phyloP scores from a whole-genome alignment of 1,284 basidiomycete genomes.

The Schizophyllum commune region DNA sequence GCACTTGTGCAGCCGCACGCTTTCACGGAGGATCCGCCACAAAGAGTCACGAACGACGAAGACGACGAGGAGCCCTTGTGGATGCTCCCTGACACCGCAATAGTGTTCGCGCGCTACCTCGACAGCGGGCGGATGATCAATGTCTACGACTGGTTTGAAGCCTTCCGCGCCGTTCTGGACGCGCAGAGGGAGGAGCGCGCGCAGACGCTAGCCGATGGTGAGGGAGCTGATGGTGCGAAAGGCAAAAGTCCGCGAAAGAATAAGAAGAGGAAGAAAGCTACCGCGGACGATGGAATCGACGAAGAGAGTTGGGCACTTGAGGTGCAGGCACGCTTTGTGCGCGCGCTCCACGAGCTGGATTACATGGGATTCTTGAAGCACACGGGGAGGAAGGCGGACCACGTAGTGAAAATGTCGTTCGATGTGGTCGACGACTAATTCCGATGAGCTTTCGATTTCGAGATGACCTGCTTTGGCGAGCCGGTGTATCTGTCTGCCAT shows the following conservation, averaged over 20 bases:
- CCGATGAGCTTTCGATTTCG: too few relatives aligned
- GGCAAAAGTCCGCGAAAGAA: slow-evolving; percentile 1
- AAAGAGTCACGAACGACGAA: slow-evolving; percentile 6
- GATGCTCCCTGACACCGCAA: slow-evolving; percentile 60
- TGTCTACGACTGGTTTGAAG: slow-evolving; percentile 75
- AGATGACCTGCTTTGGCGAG: too few relatives aligned
- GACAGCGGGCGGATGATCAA: slow-evolving; percentile 75
- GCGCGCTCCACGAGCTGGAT: slow-evolving; percentile 72
- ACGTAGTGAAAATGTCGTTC: slow-evolving; percentile 61
- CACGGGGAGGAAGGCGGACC: slow-evolving; percentile 68
- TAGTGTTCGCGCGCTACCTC: slow-evolving; percentile 67
- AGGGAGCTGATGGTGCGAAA: slow-evolving; percentile 8
- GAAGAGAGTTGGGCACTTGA: slow-evolving; percentile 50
- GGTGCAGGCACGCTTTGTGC: slow-evolving; percentile 68
- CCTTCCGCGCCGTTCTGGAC: slow-evolving; percentile 58
- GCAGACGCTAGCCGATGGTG: slow-evolving; percentile 17
- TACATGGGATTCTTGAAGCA: slow-evolving; percentile 72
- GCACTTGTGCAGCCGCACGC: slow-evolving; percentile 54
- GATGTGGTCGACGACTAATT: slow-evolving; percentile 35
- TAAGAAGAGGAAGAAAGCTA: slow-evolving; percentile 11
- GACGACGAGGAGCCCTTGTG: slow-evolving; percentile 27
- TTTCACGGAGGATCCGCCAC: slow-evolving; percentile 22
- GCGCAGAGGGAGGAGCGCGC: slow-evolving; percentile 30
- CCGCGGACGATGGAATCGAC: slow-evolving; percentile 22
- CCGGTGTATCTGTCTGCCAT: too few relatives aligned